A percentile compares a stretch with the other conserved stretches of the same genome.
Evolutionary conservation across 306 rosid genomes (phyloP).

Genomic region (Crotalaria pallida): DNA sequence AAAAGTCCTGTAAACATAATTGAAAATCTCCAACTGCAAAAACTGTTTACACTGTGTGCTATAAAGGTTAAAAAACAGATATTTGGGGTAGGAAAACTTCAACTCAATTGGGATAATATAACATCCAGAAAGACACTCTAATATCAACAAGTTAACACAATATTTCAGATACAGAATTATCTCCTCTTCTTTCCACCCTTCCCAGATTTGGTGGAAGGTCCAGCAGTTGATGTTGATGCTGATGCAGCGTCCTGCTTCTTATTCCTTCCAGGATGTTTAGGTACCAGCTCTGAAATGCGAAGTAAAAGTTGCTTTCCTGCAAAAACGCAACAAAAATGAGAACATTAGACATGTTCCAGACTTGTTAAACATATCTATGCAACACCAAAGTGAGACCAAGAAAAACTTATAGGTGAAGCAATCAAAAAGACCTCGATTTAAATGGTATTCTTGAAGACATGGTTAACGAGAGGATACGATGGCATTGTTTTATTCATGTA

Average conservation of each 20-base stretch:
- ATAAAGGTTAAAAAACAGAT: not conserved
- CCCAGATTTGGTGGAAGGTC: constrained; percentile 65
- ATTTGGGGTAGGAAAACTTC: not conserved
- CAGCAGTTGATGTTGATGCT: constrained; percentile 50
- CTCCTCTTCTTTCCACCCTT: constrained; percentile 83
- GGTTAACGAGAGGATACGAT: not conserved
- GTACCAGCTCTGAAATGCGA: constrained; percentile 70
- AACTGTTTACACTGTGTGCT: not conserved
- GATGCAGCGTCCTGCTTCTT: constrained; percentile 67
- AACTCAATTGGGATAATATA: not conserved
- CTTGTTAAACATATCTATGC: not conserved
- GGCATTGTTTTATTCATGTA: not conserved
- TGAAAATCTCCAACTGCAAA: not conserved
- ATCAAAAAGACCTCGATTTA: too few relatives aligned
- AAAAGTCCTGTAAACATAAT: not conserved
- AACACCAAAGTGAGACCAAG: not conserved
- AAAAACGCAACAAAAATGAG: constrained; percentile 9
- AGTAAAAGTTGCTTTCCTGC: constrained; percentile 77
- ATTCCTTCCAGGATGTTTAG: constrained; percentile 79
- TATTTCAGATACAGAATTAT: constrained; percentile 19
- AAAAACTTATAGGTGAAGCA: not conserved
- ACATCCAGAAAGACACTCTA: not conserved
- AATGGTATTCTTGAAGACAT: too few relatives aligned
- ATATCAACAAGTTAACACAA: constrained; percentile 6
- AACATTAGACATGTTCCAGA: not conserved